Percentiles rank a stretch among this genome's conserved stretches.
These are phyloP conservation scores for Pichia sp. DNA, from an alignment of 1,139 yeast genomes.

Conservation along the genomic window DNA sequence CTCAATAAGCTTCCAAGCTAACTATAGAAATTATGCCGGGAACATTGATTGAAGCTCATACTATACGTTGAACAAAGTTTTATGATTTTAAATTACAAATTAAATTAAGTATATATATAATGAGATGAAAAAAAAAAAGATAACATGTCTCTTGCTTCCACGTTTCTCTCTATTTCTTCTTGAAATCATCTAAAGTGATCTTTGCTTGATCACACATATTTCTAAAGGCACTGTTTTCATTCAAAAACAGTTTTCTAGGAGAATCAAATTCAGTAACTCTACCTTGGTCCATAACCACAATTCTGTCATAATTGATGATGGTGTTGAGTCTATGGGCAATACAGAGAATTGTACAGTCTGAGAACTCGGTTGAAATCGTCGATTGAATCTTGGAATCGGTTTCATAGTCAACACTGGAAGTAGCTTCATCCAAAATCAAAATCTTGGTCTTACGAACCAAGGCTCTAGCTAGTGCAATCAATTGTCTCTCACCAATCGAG, in stretches of 20 bases:
- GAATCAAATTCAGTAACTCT: conserved; percentile 39
- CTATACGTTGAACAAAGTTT: too few species aligned
- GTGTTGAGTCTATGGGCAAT: conserved; percentile 52
- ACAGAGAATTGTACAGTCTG: conserved; percentile 42
- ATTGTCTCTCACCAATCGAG: conserved; percentile 48
- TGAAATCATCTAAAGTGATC: neutral
- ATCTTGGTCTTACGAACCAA: conserved; percentile 43
- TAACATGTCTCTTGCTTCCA: too few species aligned
- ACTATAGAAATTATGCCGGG: too few species aligned
- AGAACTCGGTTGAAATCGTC: conserved; percentile 39
- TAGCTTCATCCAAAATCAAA: conserved; percentile 48
- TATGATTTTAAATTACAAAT: too few species aligned
- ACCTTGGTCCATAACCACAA: conserved; percentile 48
- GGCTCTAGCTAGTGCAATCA: conserved; percentile 46
- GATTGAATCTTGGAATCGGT: conserved; percentile 45
- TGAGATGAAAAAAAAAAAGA: too few species aligned
- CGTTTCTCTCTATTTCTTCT: neutral
- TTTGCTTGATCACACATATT: conserved; percentile 26
- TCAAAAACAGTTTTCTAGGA: conserved; percentile 40
- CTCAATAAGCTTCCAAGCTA: too few species aligned
- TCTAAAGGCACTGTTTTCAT: conserved; percentile 26
- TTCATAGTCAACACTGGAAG: conserved; percentile 49
- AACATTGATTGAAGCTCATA: too few species aligned
- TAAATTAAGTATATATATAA: too few species aligned
- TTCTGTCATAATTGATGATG: conserved; percentile 42